phyloP scores from a whole-genome alignment of 768 basidiomycete genomes.

The Leucosporidium yakuticum region DNA sequence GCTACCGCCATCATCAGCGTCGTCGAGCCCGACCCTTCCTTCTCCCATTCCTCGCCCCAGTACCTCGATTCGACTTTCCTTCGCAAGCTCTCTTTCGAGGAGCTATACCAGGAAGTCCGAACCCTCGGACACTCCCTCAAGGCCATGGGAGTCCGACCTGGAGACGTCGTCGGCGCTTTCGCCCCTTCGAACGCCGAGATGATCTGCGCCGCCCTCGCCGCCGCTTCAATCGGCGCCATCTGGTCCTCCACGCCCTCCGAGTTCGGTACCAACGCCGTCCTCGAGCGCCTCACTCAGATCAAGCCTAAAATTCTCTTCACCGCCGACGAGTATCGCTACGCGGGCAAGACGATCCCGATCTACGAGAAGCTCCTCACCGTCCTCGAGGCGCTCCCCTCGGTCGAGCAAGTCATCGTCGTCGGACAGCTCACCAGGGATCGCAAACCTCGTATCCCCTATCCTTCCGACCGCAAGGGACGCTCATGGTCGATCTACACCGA shows the following conservation, averaged over 20 bases:
- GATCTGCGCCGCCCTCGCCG: conserved; percentile 34
- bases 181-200: conserved; percentile 58
- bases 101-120: conserved; percentile 36
- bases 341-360: conserved; percentile 23
- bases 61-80: conserved; percentile 26
- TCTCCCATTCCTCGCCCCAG: background rate
- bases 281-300: conserved; percentile 62
- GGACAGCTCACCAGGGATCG: conserved; percentile 24
- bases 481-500: conserved; percentile 22
- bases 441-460: conserved; percentile 18
- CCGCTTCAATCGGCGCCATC: conserved; percentile 52
- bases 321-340: conserved; percentile 34
- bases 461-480: background rate
- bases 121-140: conserved; percentile 29
- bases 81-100: conserved; percentile 31
- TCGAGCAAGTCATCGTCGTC: conserved; percentile 33
- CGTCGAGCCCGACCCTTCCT: conserved; percentile 27
- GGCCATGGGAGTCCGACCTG: conserved; percentile 24
- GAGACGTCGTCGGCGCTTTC: conserved; percentile 37
- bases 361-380: conserved; percentile 27
- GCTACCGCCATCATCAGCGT: conserved; percentile 34
- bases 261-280: conserved; percentile 70
- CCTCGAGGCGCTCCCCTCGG: conserved; percentile 24
- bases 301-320: conserved; percentile 37
- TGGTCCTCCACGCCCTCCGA: conserved; percentile 79